These are phyloP conservation scores for Oryza officinalis DNA, from an alignment of 176 grass and related monocot species.

Conservation along the genomic window DNA sequence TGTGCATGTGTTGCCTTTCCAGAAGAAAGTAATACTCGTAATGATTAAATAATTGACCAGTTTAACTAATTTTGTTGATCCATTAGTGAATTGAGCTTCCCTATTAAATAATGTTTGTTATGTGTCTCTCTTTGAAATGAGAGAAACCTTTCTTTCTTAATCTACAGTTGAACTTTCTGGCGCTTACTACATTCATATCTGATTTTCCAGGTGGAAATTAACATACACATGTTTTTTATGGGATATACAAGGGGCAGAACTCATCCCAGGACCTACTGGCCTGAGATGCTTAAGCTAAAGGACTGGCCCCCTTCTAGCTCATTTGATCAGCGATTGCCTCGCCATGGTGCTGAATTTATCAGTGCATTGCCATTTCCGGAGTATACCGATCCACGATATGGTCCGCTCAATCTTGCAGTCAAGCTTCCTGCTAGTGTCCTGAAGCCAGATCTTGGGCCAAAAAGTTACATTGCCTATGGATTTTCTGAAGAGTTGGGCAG, in stretches of 20 bases:
- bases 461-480: constrained; percentile 81
- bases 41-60: not conserved
- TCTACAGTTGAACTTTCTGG: not conserved
- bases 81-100: not conserved
- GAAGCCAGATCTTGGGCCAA: constrained; percentile 79
- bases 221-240: constrained; percentile 47
- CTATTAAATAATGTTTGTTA: constrained; percentile 6
- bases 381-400: constrained; percentile 73
- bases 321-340: constrained; percentile 68
- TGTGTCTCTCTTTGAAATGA: not conserved
- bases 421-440: constrained; percentile 57
- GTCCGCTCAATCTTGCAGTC: constrained; percentile 67
- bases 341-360: constrained; percentile 81
- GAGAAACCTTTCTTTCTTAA: not conserved
- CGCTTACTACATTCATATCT: not conserved
- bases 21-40: not conserved
- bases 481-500: constrained; percentile 64
- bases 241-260: constrained; percentile 53
- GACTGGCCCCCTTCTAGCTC: constrained; percentile 75
- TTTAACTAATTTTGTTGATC: not conserved
- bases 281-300: constrained; percentile 81
- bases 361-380: constrained; percentile 78
- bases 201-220: constrained; percentile 60
- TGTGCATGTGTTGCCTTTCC: not conserved
- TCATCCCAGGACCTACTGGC: constrained; percentile 47